Conservation (phyloP, 2,329 filamentous ascomycete genomes). For the Fusarium hainanense region DNA sequence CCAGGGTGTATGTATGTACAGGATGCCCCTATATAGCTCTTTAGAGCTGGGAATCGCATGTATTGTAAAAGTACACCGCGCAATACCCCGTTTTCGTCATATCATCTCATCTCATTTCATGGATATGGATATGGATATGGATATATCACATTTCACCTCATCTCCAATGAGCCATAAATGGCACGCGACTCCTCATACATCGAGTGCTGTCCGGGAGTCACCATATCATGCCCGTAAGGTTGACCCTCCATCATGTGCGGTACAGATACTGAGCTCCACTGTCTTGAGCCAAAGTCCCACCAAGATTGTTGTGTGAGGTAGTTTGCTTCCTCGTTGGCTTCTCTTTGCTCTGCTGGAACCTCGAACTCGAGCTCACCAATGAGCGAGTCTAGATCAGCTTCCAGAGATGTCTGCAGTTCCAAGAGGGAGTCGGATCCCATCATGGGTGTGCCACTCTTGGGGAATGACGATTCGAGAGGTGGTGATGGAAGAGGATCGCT, state of each 20-base stretch:
- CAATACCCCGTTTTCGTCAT: constrained; percentile 8
- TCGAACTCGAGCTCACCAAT: constrained; percentile 39
- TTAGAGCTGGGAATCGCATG: constrained; percentile 17
- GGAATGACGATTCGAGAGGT: constrained; percentile 62
- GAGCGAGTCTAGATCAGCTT: constrained; percentile 37
- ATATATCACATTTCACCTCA: neutral
- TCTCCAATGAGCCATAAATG: constrained; percentile 28
- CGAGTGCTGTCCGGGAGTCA: constrained; percentile 23
- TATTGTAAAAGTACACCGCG: constrained; percentile 18
- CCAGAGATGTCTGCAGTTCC: constrained; percentile 36
- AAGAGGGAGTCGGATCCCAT: constrained; percentile 29
- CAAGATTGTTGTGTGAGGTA: constrained; percentile 31
- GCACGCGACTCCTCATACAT: constrained; percentile 28
- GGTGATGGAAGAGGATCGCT: constrained; percentile 62
- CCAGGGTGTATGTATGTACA: constrained; percentile 8
- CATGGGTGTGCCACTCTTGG: constrained; percentile 60
- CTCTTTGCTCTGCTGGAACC: constrained; percentile 29
- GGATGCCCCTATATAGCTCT: constrained; percentile 6
- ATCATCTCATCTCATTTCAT: too few species aligned
- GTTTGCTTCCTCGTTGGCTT: constrained; percentile 16
- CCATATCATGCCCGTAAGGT: constrained; percentile 24
- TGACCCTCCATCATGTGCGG: constrained; percentile 24
- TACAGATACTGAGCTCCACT: constrained; percentile 34
- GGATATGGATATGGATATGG: neutral
- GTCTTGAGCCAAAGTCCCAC: constrained; percentile 32